Evolutionary conservation across 805 yeast genomes (phyloP).

Genomic region (Zygosaccharomyces bailii): DNA sequence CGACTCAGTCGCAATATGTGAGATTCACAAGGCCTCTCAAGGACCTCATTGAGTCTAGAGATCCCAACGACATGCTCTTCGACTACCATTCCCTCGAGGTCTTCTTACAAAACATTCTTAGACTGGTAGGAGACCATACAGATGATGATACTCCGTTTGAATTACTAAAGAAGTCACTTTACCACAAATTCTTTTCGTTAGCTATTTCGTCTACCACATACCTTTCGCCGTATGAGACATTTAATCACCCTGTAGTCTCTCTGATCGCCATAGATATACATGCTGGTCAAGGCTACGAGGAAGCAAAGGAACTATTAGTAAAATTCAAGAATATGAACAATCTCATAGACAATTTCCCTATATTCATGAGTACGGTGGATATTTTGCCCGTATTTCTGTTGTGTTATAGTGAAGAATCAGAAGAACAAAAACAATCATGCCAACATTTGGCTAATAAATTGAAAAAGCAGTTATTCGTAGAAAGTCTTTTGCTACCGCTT

Average conservation of each 20-base stretch:
- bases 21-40: conserved; percentile 46
- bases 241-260: conserved; percentile 81
- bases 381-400: conserved; percentile 51
- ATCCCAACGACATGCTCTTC: conserved; percentile 33
- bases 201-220: conserved; percentile 53
- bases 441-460: conserved; percentile 39
- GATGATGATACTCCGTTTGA: conserved; percentile 29
- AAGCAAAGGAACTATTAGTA: conserved; percentile 56
- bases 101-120: conserved; percentile 35
- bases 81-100: conserved; percentile 39
- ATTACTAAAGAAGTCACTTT: conserved; percentile 46
- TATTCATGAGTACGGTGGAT: conserved; percentile 62
- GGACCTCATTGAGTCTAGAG: conserved; percentile 33
- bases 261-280: conserved; percentile 56
- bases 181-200: conserved; percentile 54
- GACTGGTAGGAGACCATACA: conserved; percentile 27
- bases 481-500: conserved; percentile 30
- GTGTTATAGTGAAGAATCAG: conserved; percentile 46
- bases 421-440: conserved; percentile 45
- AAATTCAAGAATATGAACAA: conserved; percentile 45
- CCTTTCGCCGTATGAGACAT: conserved; percentile 75
- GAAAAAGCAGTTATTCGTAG: conserved; percentile 42
- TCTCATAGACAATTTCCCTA: conserved; percentile 45
- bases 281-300: conserved; percentile 38
- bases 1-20: conserved; percentile 41